A percentile compares a stretch with the other conserved stretches of the same genome.
These are phyloP conservation scores for Apiospora rasikravindrae DNA, from an alignment of 2,329 filamentous ascomycete genomes.

Conservation along the genomic window DNA sequence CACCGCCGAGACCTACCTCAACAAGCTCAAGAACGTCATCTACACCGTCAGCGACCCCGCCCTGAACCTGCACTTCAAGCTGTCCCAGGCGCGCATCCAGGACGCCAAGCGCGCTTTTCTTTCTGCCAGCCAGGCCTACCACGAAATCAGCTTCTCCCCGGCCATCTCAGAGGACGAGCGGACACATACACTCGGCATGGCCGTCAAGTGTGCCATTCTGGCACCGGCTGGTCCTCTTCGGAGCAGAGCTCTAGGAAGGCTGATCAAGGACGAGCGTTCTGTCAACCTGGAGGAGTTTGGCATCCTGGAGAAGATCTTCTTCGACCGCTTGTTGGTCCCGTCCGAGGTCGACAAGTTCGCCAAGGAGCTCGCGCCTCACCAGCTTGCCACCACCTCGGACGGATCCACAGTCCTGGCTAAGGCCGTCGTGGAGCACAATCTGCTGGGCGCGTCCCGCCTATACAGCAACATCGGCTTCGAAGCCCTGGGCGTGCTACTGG, in stretches of 20 bases:
- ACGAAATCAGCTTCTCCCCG: conserved; percentile 79
- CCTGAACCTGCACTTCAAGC: conserved; percentile 82
- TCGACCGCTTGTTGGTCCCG: conserved; percentile 81
- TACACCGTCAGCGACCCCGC: conserved; percentile 76
- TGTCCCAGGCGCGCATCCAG: conserved; percentile 90
- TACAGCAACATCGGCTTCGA: conserved; percentile 81
- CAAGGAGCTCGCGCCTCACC: conserved; percentile 79
- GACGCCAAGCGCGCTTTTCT: conserved; percentile 91
- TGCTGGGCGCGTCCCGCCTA: conserved; percentile 81
- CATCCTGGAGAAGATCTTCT: conserved; percentile 97
- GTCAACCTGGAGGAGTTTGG: conserved; percentile 76
- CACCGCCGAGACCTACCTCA: conserved; percentile 83
- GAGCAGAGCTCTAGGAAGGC: conserved; percentile 76
- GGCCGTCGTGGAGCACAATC: conserved; percentile 94
- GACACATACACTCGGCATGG: conserved; percentile 80
- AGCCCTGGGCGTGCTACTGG: conserved; percentile 77
- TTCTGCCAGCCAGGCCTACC: conserved; percentile 85
- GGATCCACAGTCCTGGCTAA: conserved; percentile 91
- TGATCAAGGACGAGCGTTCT: conserved; percentile 93
- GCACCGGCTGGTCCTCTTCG: conserved; percentile 88
- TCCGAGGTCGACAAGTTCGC: conserved; percentile 89
- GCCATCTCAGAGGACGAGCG: conserved; percentile 87
- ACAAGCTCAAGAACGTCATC: conserved; percentile 94
- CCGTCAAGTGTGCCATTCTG: conserved; percentile 90
- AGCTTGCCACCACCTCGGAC: conserved; percentile 87